phyloP scores from a whole-genome alignment of 805 yeast species.

The Komagataella kurtzmanii region DNA sequence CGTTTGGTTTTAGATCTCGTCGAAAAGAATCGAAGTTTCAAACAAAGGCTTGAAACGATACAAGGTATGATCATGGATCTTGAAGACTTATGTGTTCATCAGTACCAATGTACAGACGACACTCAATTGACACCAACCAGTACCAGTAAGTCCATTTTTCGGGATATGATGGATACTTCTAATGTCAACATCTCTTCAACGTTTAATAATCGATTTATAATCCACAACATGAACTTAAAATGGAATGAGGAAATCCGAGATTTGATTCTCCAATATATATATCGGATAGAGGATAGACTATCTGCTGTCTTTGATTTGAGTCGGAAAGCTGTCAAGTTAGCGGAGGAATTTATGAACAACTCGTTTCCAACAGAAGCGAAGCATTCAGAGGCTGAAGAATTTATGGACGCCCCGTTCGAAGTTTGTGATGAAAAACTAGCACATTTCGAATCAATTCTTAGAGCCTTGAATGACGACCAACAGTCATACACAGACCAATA shows the following conservation, averaged over 20 bases:
- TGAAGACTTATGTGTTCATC: slow-evolving; percentile 5
- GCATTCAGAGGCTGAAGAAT: background rate
- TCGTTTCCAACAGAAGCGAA: slow-evolving; percentile 23
- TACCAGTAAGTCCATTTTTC: background rate
- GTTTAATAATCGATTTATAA: slow-evolving; percentile 56
- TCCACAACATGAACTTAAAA: slow-evolving; percentile 60
- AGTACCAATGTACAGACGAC: background rate
- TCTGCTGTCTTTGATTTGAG: slow-evolving; percentile 29
- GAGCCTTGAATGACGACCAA: slow-evolving; percentile 23
- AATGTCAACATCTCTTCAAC: background rate
- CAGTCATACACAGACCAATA: slow-evolving; percentile 29
- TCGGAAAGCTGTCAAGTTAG: slow-evolving; percentile 28
- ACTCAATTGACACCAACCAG: background rate
- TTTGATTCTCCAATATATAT: slow-evolving; percentile 44
- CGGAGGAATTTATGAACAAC: slow-evolving; percentile 26
- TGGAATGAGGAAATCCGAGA: slow-evolving; percentile 71
- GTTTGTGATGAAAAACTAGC: slow-evolving; percentile 21
- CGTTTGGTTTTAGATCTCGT: slow-evolving; percentile 9
- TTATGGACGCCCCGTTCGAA: background rate
- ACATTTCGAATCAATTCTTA: slow-evolving; percentile 41
- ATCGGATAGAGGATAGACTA: slow-evolving; percentile 29
- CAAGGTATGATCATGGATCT: slow-evolving; percentile 10
- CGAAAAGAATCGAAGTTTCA: background rate
- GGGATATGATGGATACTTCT: background rate
- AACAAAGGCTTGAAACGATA: slow-evolving; percentile 4